A percentile compares a stretch with the other conserved stretches of the same genome.
Conservation (phyloP, 495 filamentous ascomycete species). For the Acidiella bohemica region DNA sequence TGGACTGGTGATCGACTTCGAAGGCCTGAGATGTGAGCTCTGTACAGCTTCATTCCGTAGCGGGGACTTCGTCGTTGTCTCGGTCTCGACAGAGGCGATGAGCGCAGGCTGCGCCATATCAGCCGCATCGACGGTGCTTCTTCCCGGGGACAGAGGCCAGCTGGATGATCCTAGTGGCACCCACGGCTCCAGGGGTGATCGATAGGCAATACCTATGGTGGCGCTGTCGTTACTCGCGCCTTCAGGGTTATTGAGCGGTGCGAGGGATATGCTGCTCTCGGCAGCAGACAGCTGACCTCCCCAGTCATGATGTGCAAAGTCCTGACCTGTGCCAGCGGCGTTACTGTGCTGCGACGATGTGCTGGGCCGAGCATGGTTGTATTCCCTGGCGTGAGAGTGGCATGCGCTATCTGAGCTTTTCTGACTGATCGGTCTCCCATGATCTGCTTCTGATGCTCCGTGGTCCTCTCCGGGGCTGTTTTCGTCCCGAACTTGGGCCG, state of each 20-base stretch:
- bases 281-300: no score
- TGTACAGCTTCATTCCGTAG: neutral
- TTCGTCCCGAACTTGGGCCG: no score
- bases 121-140: neutral
- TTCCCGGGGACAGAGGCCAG: neutral
- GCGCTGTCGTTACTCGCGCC: no score
- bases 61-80: neutral
- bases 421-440: conserved; percentile 15
- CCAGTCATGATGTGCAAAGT: no score
- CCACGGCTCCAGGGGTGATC: conserved; percentile 4
- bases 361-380: no score
- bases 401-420: no score
- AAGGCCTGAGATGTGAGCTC: neutral
- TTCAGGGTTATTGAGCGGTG: no score
- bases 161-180: neutral
- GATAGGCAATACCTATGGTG: neutral
- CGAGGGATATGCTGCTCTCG: no score
- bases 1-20: conserved; percentile 6
- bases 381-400: no score
- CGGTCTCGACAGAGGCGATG: neutral
- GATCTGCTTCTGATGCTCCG: conserved; percentile 18
- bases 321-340: no score
- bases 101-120: neutral
- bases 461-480: conserved; percentile 18
- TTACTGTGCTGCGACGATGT: no score